phyloP scores from a whole-genome alignment of 2,329 filamentous ascomycete genomes.

The Aspergillus pseudonomiae region DNA sequence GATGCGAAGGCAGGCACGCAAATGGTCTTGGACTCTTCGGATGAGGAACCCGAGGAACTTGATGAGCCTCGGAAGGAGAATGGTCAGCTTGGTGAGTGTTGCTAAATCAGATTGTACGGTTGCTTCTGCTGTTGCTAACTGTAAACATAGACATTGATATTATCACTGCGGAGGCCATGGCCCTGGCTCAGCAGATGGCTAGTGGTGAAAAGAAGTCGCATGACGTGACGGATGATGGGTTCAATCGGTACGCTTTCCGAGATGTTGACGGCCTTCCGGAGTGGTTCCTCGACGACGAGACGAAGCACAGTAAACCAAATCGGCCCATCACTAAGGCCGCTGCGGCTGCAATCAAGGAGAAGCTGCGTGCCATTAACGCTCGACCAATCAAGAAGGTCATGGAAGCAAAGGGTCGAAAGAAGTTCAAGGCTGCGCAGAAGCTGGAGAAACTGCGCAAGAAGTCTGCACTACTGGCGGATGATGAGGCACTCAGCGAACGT shows the following conservation, averaged over 20 bases:
- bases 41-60: slow-evolving; percentile 38
- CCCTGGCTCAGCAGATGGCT: slow-evolving; percentile 87
- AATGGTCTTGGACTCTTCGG: slow-evolving; percentile 35
- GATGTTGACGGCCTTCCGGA: slow-evolving; percentile 91
- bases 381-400: slow-evolving; percentile 98
- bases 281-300: slow-evolving; percentile 96
- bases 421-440: slow-evolving; percentile 87
- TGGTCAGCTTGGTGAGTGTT: slow-evolving; percentile 47
- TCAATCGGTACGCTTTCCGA: slow-evolving; percentile 90
- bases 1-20: slow-evolving; percentile 28
- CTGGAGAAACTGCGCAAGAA: slow-evolving; percentile 98
- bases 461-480: slow-evolving; percentile 82
- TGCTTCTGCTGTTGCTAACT: slow-evolving; percentile 22
- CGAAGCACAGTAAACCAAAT: slow-evolving; percentile 77
- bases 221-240: slow-evolving; percentile 85
- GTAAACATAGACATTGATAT: slow-evolving; percentile 79
- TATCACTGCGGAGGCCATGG: slow-evolving; percentile 99
- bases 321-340: slow-evolving; percentile 91
- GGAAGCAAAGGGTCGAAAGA: slow-evolving; percentile 95
- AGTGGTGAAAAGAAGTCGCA: slow-evolving; percentile 78
- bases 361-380: slow-evolving; percentile 87
- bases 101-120: background rate
- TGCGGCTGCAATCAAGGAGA: slow-evolving; percentile 90
- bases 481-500: slow-evolving; percentile 91
- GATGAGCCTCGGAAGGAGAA: slow-evolving; percentile 46